Base-by-base conservation (phyloP, 129 eudicot genomes). In the Helianthus tuberosus region DNA sequence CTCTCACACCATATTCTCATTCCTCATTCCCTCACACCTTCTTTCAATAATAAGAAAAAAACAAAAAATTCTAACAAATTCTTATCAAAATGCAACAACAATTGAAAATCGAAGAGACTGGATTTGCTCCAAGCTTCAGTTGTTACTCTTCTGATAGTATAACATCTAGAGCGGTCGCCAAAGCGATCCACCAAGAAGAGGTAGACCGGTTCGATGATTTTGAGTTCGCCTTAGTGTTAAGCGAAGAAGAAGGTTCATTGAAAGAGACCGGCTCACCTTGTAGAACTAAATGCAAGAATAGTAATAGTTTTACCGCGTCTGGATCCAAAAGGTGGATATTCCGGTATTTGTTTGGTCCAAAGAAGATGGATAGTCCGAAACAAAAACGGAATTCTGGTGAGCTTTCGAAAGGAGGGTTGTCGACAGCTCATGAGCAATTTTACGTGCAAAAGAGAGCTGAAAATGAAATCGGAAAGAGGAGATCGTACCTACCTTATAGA, bases 401-500 rank as follows among this genome's bases (percentile, higher is more conserved):
- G 25, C 62, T 32, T n/a, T 11, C 13, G 29, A 53, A 35, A 53
- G 69, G 20, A 41, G 13, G 68, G 29, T 27, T 39, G 23, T 52
- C 17, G 54, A 61, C 48, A 79, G 44, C 71, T 35, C 89, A 77
- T 48, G 89, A 78, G 75, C 77, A 55, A 27, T 73, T 86, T 65
- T 89, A 84, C 68, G 59, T 75, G 23, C 82, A 60, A 71, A 85
- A 77, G 9, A 67, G 91, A 68, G 88, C 91, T 15, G 77, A 79
- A 51, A 84, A 64, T 66, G 86, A 84, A 65, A 77, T 64, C 6
- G 81, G 67, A 11, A 85, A 76, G 87, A 86, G 76, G 72, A 89
- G 74, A 66, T 83, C 96, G 53, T 90, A 79, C 75, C 66, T 90
- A n/a, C 96, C 96, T 6, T 90, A 90, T 74, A 69, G 87, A 73